Evolutionary conservation across 768 basidiomycete species (phyloP).

Genomic region (Tephrocybe rancida): DNA sequence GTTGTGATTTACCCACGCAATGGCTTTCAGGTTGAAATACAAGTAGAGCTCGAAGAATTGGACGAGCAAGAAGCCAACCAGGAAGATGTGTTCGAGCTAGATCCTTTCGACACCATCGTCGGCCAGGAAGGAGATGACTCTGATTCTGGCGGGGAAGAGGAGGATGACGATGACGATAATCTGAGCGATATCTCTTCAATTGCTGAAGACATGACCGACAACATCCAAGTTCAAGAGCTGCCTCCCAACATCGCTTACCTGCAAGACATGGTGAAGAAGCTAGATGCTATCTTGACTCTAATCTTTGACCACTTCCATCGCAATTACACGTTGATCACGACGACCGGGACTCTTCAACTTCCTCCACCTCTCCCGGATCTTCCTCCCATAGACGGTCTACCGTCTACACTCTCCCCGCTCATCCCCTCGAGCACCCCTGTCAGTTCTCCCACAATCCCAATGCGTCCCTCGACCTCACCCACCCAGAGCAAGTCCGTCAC

Average conservation of each 20-base stretch:
- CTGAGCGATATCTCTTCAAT: conserved; percentile 82
- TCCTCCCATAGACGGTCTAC: conserved; percentile 28
- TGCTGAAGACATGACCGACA: conserved; percentile 51
- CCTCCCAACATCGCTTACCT: conserved; percentile 67
- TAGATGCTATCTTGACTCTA: conserved; percentile 85
- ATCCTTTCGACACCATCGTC: conserved; percentile 84
- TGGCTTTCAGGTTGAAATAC: conserved; percentile 84
- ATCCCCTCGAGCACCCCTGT: conserved; percentile 20
- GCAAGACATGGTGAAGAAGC: conserved; percentile 87
- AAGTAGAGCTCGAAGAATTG: conserved; percentile 91
- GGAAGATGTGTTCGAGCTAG: conserved; percentile 72
- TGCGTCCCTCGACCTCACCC: conserved; percentile 13
- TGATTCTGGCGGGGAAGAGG: conserved; percentile 57
- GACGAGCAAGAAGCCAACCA: conserved; percentile 64
- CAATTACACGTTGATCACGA: conserved; percentile 31
- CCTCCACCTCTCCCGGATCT: conserved; percentile 36
- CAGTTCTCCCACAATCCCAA: conserved; percentile 13
- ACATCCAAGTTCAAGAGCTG: conserved; percentile 38
- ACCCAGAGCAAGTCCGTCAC: conserved; percentile 2
- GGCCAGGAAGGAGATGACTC: conserved; percentile 71
- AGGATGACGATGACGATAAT: conserved; percentile 40
- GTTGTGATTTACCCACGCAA: neutral
- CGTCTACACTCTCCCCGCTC: conserved; percentile 29
- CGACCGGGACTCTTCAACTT: conserved; percentile 19
- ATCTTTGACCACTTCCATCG: conserved; percentile 85